phyloP scores from a whole-genome alignment of 2,329 filamentous ascomycete genomes.

The Fusarium metavorans region DNA sequence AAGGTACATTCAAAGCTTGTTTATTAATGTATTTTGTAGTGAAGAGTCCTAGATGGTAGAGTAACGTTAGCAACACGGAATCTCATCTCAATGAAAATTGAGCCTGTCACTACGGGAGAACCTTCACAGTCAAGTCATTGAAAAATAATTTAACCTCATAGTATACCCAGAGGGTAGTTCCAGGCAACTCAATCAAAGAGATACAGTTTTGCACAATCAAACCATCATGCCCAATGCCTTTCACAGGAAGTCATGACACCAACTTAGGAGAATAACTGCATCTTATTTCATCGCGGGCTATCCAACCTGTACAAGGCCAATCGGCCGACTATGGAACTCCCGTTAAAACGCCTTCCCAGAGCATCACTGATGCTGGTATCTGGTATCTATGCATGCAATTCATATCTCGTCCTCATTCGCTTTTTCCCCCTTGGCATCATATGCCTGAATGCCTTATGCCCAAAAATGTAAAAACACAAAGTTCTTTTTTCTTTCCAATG shows the following conservation, averaged over 20 bases:
- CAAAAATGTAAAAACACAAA: constrained; percentile 35
- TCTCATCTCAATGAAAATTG: background rate
- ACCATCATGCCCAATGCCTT: background rate
- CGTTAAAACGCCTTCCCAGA: constrained; percentile 39
- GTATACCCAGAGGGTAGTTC: too few relatives aligned
- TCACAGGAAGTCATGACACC: background rate
- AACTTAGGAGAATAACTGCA: constrained; percentile 1
- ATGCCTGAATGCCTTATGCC: constrained; percentile 11
- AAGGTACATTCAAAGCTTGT: background rate
- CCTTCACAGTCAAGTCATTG: background rate
- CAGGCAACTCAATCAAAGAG: too few relatives aligned
- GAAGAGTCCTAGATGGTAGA: background rate
- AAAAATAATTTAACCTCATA: too few relatives aligned
- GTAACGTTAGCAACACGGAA: background rate
- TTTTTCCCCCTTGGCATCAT: constrained; percentile 12
- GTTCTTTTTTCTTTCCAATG: constrained; percentile 22
- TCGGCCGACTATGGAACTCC: constrained; percentile 27
- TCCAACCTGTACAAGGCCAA: constrained; percentile 35
- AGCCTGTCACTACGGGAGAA: background rate
- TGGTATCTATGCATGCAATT: constrained; percentile 35
- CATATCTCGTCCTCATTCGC: constrained; percentile 36
- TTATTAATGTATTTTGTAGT: background rate
- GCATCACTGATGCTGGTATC: constrained; percentile 18
- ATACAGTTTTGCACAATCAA: too few relatives aligned
- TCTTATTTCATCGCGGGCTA: constrained; percentile 30